Base-by-base conservation (phyloP, 2,329 filamentous ascomycete genomes). In the Clonostachys byssicola region DNA sequence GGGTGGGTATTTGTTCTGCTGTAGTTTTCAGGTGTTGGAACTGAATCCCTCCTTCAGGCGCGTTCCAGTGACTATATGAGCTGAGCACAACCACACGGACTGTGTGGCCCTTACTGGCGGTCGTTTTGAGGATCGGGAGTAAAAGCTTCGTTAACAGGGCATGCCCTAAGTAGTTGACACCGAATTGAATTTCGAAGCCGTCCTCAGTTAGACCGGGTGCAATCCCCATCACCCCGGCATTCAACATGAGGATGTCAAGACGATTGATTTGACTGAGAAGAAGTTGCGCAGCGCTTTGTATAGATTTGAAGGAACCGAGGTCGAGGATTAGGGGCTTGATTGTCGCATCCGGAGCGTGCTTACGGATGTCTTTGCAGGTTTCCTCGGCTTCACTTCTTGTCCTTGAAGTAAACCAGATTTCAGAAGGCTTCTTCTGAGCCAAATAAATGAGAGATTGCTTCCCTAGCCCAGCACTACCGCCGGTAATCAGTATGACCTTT, bases 131-230 rank as follows among this genome's bases (percentile, higher is more conserved):
- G 0, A 63, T 54, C 1, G 65, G 57, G 41, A 70, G 70, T 18
- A 80, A 60, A 1, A 78, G 64, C 10, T 75, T 62, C 53, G 76
- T 72, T 13, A 81, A 65, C 0, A 80, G 65, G 60, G 80, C 81
- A 53, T 80, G 75, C 5, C 61, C 67, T 3, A 82, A 58, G 54
- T 81, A 71, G 55, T 80, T 80, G 12, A 67, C 72, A 34, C 68
- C 77, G 49, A 81, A 72, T 49, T 80, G 75, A 0, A 56, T 57
- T 51, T 59, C 57, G 34, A 53, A 55, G 4, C 56, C 54, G 16
- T 60, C 58, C n/a, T 33, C 7, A 43, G 42, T n/a, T 30, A 12
- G 42, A 12, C n/a, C 34, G 18, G 42, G 16, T 1, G 34, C 45
- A 7, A 54, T 48, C 1, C 44, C 50, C 58, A 60, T 59, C 12